Conservation (phyloP, 148 eudicot species). For the Arctostaphylos glauca region DNA sequence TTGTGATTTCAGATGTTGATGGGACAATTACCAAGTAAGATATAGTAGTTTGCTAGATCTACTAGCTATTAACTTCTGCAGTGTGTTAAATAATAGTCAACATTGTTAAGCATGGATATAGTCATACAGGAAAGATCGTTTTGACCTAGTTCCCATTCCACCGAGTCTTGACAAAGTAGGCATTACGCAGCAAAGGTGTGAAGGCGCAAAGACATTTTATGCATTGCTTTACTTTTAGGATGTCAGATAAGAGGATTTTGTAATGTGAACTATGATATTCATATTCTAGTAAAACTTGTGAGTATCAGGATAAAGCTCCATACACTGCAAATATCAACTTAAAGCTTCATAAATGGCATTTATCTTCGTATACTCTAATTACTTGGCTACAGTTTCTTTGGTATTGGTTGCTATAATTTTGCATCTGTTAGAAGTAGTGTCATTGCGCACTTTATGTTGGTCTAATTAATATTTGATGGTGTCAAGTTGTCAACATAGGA, state of each 20-base stretch:
- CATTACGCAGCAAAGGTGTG: not conserved
- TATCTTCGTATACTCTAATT: not conserved
- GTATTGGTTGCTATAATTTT: not conserved
- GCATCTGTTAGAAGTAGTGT: not conserved
- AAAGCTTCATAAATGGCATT: not conserved
- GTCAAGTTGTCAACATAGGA: not conserved
- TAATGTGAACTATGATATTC: not conserved
- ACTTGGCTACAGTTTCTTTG: not conserved
- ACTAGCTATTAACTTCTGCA: not conserved
- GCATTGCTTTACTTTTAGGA: not conserved
- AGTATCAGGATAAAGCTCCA: not conserved
- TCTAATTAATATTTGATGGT: not conserved
- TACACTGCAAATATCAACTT: not conserved
- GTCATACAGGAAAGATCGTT: not conserved
- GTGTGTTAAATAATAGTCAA: not conserved
- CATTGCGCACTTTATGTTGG: not conserved
- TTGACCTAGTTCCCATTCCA: not conserved
- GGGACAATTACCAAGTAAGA: conserved; percentile 96
- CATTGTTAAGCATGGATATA: not conserved
- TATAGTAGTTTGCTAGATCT: conserved; percentile 4
- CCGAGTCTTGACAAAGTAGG: not conserved
- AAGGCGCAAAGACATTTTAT: not conserved
- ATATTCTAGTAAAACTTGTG: not conserved
- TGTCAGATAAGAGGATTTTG: not conserved
- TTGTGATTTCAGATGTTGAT: conserved; percentile 97